These are phyloP conservation scores for Coemansia sp. DNA, from an alignment of 192 early-diverging fungal genomes.

Conservation along the genomic window DNA sequence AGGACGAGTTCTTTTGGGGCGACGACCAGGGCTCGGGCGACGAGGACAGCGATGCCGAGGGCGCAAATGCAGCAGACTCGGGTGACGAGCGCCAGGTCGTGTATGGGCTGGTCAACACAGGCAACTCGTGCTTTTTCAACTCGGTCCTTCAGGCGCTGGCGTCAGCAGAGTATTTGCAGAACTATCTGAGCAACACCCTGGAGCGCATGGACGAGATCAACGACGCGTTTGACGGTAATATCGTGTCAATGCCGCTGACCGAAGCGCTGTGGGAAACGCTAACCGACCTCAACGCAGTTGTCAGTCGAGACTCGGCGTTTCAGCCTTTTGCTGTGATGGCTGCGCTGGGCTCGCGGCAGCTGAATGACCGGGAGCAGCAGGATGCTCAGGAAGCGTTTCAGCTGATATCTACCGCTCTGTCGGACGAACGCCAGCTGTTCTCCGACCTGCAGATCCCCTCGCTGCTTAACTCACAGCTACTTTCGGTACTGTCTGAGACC, in stretches of 20 bases:
- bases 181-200: conserved; percentile 44
- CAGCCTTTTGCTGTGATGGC: conserved; percentile 62
- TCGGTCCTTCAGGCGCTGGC: conserved; percentile 78
- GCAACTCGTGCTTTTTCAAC: conserved; percentile 95
- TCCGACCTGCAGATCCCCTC: conserved; percentile 36
- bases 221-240: conserved; percentile 13
- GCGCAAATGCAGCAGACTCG: background rate
- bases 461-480: conserved; percentile 33
- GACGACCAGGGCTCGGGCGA: conserved; percentile 35
- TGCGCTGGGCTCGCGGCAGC: conserved; percentile 58
- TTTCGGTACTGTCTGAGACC: conserved; percentile 18
- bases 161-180: conserved; percentile 50
- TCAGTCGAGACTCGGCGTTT: conserved; percentile 52
- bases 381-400: conserved; percentile 91
- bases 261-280: conserved; percentile 56
- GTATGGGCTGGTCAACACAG: conserved; percentile 80
- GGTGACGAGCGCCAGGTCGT: conserved; percentile 49
- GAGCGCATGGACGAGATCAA: conserved; percentile 54
- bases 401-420: conserved; percentile 69
- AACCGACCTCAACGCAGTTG: conserved; percentile 49
- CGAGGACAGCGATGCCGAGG: conserved; percentile 21
- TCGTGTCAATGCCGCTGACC: conserved; percentile 49
- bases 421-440: conserved; percentile 56
- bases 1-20: conserved; percentile 30
- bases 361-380: conserved; percentile 73